Percentiles rank a stretch among this genome's conserved stretches.
These are phyloP conservation scores for Anthracocystis panici-leucophaei DNA, from an alignment of 1,284 basidiomycete genomes.

Conservation along the genomic window DNA sequence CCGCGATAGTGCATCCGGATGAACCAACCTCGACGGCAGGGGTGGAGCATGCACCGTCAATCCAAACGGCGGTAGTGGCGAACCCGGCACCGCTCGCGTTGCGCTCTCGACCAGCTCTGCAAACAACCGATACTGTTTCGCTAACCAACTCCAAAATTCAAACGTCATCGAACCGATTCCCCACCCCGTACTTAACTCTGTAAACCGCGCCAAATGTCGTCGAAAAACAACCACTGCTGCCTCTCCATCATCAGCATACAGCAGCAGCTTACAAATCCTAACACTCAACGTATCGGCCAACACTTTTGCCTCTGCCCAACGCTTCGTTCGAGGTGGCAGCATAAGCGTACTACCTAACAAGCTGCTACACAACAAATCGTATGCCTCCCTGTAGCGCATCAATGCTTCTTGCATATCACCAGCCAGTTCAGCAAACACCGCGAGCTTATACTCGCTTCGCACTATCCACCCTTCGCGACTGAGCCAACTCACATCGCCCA, in stretches of 20 bases:
- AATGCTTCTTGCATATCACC: conserved; percentile 81
- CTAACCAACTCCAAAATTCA: conserved; percentile 97
- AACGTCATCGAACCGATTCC: conserved; percentile 96
- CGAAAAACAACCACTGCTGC: conserved; percentile 81
- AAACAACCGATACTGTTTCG: conserved; percentile 76
- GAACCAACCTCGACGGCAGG: conserved; percentile 47
- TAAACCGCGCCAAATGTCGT: conserved; percentile 84
- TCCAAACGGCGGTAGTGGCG: conserved; percentile 47
- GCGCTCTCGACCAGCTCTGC: conserved; percentile 58
- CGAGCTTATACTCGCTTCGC: conserved; percentile 97
- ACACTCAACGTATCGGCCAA: conserved; percentile 77
- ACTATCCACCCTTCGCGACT: conserved; percentile 91
- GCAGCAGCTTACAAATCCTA: conserved; percentile 73
- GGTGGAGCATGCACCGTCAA: conserved; percentile 45
- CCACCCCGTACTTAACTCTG: conserved; percentile 90
- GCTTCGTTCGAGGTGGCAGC: conserved; percentile 89
- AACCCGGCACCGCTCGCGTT: conserved; percentile 13
- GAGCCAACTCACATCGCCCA: conserved; percentile 70
- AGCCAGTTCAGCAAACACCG: conserved; percentile 91
- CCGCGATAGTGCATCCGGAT: conserved; percentile 38
- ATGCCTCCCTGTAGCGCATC: conserved; percentile 36
- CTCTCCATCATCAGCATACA: conserved; percentile 84
- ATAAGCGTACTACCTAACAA: conserved; percentile 78
- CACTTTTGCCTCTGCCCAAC: conserved; percentile 98
- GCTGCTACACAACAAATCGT: conserved; percentile 39